These are phyloP conservation scores for Pneumocystis jirovecii DNA, from an alignment of 1,139 yeast genomes.

Conservation along the genomic window DNA sequence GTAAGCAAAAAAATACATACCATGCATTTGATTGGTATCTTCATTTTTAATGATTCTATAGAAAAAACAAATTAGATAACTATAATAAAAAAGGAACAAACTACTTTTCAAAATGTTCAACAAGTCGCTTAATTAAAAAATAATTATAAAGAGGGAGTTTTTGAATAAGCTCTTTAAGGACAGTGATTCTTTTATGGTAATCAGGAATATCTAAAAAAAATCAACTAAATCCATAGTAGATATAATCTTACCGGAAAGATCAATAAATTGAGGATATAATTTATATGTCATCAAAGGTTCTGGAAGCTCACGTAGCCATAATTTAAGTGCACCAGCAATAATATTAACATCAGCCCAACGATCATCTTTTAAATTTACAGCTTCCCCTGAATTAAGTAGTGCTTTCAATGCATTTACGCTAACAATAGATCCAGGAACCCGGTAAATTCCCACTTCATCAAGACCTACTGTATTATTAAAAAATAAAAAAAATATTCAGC, in stretches of 20 bases:
- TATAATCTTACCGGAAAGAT: slow-evolving; percentile 13
- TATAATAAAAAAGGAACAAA: background rate
- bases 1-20: background rate
- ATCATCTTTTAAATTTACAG: slow-evolving; percentile 49
- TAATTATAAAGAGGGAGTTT: slow-evolving; percentile 52
- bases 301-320: slow-evolving; percentile 74
- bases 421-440: slow-evolving; percentile 80
- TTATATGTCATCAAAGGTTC: slow-evolving; percentile 63
- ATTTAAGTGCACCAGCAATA: slow-evolving; percentile 77
- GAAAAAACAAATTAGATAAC: slow-evolving; percentile 16
- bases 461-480: slow-evolving; percentile 34
- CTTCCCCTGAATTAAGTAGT: slow-evolving; percentile 60
- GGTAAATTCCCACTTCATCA: slow-evolving; percentile 80
- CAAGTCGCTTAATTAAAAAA: slow-evolving; percentile 48
- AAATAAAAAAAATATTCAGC: background rate
- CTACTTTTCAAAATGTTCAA: slow-evolving; percentile 44
- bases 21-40: slow-evolving; percentile 59
- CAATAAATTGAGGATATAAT: slow-evolving; percentile 38
- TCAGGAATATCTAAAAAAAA: slow-evolving; percentile 14
- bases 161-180: slow-evolving; percentile 33
- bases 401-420: slow-evolving; percentile 56
- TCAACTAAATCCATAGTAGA: background rate
- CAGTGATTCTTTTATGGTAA: slow-evolving; percentile 23
- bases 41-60: slow-evolving; percentile 53
- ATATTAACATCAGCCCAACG: slow-evolving; percentile 74